These are phyloP conservation scores for Stellera chamaejasme DNA, from an alignment of 345 rosid species.

Conservation along the genomic window DNA sequence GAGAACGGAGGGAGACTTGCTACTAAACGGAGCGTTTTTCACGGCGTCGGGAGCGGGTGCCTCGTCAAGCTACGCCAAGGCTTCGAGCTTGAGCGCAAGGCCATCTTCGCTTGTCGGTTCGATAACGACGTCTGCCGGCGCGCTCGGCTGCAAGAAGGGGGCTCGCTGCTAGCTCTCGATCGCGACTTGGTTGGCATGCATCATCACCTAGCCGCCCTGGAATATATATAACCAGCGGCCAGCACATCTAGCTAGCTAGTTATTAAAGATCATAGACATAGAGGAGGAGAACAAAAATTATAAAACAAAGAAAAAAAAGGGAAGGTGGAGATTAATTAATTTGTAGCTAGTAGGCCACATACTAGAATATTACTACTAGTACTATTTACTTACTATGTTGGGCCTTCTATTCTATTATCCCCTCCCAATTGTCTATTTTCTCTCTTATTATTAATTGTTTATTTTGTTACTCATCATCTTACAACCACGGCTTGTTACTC, in stretches of 20 bases:
- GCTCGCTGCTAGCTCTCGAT: conserved; percentile 43
- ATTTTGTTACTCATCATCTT: neutral
- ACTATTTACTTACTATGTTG: conserved; percentile 6
- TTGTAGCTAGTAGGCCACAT: neutral
- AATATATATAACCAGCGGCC: too few relatives aligned
- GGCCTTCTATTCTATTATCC: neutral
- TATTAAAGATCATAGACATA: conserved; percentile 6
- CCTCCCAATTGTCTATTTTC: conserved; percentile 8
- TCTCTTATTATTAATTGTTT: neutral
- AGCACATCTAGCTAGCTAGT: too few relatives aligned
- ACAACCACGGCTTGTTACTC: conserved; percentile 61
- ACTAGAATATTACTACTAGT: too few relatives aligned
- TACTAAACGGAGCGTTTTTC: conserved; percentile 74
- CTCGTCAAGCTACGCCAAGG: conserved; percentile 65
- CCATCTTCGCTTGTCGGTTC: conserved; percentile 64
- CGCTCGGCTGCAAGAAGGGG: conserved; percentile 56
- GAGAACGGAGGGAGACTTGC: conserved; percentile 67
- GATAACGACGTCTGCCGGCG: conserved; percentile 45
- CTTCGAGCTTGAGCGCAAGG: conserved; percentile 70
- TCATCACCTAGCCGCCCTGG: too few relatives aligned
- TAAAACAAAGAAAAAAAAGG: neutral
- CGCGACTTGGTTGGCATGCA: too few relatives aligned
- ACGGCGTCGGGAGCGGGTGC: conserved; percentile 53
- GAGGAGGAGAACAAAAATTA: neutral
- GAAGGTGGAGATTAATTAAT: neutral